phyloP scores from a whole-genome alignment of 345 rosid species.

The Eucalyptus marginata region DNA sequence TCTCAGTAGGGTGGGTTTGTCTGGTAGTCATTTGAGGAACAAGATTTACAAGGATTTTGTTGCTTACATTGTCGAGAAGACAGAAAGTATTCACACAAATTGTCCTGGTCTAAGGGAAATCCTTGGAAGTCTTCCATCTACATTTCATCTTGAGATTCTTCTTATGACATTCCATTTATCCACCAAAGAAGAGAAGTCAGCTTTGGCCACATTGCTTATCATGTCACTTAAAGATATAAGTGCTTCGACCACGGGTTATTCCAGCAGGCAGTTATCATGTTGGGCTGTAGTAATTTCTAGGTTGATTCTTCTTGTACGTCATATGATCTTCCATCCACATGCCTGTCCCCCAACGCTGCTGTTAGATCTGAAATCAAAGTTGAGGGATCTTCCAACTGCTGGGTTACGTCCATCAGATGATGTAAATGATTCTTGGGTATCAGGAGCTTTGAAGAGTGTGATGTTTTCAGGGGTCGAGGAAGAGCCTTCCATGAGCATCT shows the following conservation, averaged over 20 bases:
- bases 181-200: conserved; percentile 52
- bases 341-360: conserved; percentile 68
- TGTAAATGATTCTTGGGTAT: conserved; percentile 56
- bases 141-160: conserved; percentile 85
- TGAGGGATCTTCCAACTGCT: conserved; percentile 52
- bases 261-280: conserved; percentile 44
- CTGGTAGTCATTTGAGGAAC: conserved; percentile 60
- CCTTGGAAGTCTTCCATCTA: conserved; percentile 67
- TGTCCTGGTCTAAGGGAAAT: conserved; percentile 51
- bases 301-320: conserved; percentile 72
- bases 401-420: conserved; percentile 22
- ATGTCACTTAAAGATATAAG: conserved; percentile 34
- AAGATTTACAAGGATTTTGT: conserved; percentile 47
- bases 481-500: conserved; percentile 30
- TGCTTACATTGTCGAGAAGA: conserved; percentile 51
- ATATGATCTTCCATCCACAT: conserved; percentile 61
- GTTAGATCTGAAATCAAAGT: conserved; percentile 55
- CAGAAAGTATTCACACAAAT: conserved; percentile 24
- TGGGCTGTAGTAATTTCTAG: conserved; percentile 89
- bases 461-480: conserved; percentile 46
- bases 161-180: conserved; percentile 90
- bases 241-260: conserved; percentile 24
- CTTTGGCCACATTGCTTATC: conserved; percentile 39
- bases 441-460: conserved; percentile 35
- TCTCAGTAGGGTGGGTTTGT: conserved; percentile 41